Percentiles rank a stretch among this genome's conserved stretches.
These are phyloP conservation scores for Naganishia randhawae DNA, from an alignment of 768 basidiomycete genomes.

Conservation along the genomic window DNA sequence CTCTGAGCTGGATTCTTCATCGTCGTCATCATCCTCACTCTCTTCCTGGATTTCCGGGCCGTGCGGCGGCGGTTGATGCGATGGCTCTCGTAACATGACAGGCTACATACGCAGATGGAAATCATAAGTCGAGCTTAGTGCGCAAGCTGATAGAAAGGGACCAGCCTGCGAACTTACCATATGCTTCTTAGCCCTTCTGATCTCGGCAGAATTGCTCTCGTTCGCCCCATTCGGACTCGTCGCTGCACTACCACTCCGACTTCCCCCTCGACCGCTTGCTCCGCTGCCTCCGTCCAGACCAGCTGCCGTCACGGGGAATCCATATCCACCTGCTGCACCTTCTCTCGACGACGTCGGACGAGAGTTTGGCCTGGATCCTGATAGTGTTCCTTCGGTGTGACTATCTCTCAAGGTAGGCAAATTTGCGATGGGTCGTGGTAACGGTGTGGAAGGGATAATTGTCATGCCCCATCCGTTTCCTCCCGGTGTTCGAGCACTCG, in stretches of 20 bases:
- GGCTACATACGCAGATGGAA: too few relatives aligned
- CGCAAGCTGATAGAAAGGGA: background rate
- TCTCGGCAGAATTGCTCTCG: constrained; percentile 34
- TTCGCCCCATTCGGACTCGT: constrained; percentile 27
- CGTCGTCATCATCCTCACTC: constrained; percentile 40
- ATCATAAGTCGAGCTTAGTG: background rate
- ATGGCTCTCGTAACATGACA: constrained; percentile 48
- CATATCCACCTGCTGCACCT: constrained; percentile 31
- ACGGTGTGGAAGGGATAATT: constrained; percentile 44
- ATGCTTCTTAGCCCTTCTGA: constrained; percentile 41
- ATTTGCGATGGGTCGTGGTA: constrained; percentile 50
- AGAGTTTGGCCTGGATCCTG: background rate
- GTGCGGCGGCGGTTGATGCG: constrained; percentile 32
- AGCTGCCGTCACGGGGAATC: background rate
- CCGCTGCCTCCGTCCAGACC: background rate
- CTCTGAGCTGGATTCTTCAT: constrained; percentile 28
- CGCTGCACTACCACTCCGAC: constrained; percentile 28
- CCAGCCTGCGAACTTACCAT: constrained; percentile 40
- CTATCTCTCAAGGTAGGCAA: constrained; percentile 44
- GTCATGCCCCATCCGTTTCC: constrained; percentile 34
- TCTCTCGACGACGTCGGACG: background rate
- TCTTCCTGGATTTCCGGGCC: constrained; percentile 33
- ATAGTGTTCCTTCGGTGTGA: background rate
- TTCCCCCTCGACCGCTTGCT: background rate
- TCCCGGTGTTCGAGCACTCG: constrained; percentile 13